A percentile compares a stretch with the other conserved stretches of the same genome.
These are phyloP conservation scores for Syncephalastrum racemosum DNA, from an alignment of 371 early-diverging fungal genomes.

Conservation along the genomic window DNA sequence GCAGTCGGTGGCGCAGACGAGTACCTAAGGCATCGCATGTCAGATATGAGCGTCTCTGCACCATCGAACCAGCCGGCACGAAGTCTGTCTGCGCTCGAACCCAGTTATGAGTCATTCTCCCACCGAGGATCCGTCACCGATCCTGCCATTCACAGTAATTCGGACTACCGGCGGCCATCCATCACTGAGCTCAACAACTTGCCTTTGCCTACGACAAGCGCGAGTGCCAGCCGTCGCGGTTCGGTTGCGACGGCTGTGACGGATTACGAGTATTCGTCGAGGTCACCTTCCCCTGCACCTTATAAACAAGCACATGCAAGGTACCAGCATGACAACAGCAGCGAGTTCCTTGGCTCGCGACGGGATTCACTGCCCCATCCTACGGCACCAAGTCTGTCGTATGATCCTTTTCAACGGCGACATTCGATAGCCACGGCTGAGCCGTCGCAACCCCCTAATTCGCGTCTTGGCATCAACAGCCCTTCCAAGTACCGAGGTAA, in stretches of 20 bases:
- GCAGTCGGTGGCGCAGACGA: conserved; percentile 28
- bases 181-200: conserved; percentile 30
- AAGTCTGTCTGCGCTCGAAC: conserved; percentile 34
- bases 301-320: conserved; percentile 7
- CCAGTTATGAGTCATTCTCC: conserved; percentile 27
- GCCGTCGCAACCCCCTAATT: conserved; percentile 7
- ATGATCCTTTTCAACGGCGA: conserved; percentile 51
- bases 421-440: conserved; percentile 60
- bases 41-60: conserved; percentile 39
- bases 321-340: conserved; percentile 11
- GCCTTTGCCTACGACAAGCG: conserved; percentile 30
- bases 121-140: conserved; percentile 45
- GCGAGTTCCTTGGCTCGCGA: conserved; percentile 2
- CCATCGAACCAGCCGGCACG: conserved; percentile 13
- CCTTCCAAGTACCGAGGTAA: conserved; percentile 37
- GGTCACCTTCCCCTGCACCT: conserved; percentile 41
- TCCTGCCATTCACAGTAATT: conserved; percentile 17
- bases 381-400: conserved; percentile 20
- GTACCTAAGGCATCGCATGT: conserved; percentile 44
- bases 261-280: conserved; percentile 40
- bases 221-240: conserved; percentile 34
- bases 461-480: conserved; percentile 10
- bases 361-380: conserved; percentile 46
- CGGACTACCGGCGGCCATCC: conserved; percentile 34
- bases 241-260: conserved; percentile 35